Conservation (phyloP, 2,329 filamentous ascomycete species). For the Daldinia eschscholtzii region DNA sequence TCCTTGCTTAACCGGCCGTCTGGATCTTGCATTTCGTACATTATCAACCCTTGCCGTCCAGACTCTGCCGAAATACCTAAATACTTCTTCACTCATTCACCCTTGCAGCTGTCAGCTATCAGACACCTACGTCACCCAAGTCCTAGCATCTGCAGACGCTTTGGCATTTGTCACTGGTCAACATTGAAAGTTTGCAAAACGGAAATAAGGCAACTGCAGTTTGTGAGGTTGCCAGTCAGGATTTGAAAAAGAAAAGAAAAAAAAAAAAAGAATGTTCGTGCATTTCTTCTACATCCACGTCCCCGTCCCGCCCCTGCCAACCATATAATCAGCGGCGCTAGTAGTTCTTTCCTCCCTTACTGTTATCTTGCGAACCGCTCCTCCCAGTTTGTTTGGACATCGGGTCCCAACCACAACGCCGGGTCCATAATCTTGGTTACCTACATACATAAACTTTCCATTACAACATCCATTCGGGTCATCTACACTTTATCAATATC, state of each 20-base stretch:
- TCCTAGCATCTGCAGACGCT: constrained; percentile 17
- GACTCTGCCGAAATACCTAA: constrained; percentile 22
- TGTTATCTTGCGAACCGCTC: constrained; percentile 3
- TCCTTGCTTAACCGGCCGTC: constrained; percentile 31
- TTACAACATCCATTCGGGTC: not conserved
- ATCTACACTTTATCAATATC: not conserved
- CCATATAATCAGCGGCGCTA: constrained; percentile 4
- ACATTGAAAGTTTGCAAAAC: constrained; percentile 13
- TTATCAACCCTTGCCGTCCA: constrained; percentile 42
- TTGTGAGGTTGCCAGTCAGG: constrained; percentile 14
- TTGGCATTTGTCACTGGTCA: constrained; percentile 18
- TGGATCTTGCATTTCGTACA: constrained; percentile 36
- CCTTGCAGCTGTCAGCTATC: constrained; percentile 18
- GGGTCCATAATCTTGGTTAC: not conserved
- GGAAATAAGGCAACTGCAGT: constrained; percentile 11
- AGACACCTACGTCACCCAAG: constrained; percentile 8
- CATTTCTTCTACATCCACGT: constrained; percentile 16
- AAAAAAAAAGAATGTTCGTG: constrained; percentile 36
- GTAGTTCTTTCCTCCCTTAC: constrained; percentile 7
- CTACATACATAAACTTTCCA: not conserved
- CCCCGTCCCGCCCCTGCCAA: constrained; percentile 7
- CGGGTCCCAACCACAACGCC: not conserved
- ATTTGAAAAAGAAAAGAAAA: constrained; percentile 32
- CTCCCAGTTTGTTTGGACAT: not conserved
- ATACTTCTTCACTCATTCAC: constrained; percentile 12